Evolutionary conservation across 78 protist species (phyloP), one percentile per base, ranked within the genome.

Genomic region (Dictyostelium intermedium): DNA sequence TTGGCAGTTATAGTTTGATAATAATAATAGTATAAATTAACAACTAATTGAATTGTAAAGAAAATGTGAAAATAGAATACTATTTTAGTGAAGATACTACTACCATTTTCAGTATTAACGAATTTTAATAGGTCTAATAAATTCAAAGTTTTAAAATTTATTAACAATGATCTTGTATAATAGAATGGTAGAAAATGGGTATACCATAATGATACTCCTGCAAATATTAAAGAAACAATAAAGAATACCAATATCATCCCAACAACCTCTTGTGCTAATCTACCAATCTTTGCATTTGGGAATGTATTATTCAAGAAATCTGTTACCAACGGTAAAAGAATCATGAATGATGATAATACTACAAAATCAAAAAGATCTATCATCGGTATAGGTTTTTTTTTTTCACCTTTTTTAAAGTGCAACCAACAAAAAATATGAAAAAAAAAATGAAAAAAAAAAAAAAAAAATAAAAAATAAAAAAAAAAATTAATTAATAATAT

Each of bases 201-300:
- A 79, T 87, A 87, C 93, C 93, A 87, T 16, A 87, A 11, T 37
- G 50, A 87, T 27, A 87, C 69, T 27, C 76, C 93, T 1, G 82
- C 66, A 27, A 78, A 45, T 18, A 87, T 27, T 14, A 87, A 50
- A 16, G 85, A 11, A 5, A 70, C 45, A 3, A 87, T 87, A 41
- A 87, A 76, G 25, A 79, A 66, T 32, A 87, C 93, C 34, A 87
- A 79, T 23, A 79, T 32, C n/a, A 32, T 23, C 0, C 93, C 93
- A 20, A 87, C 93, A 0, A 87, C 14, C 16, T 79, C 83, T 30
- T 35, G 56, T 43, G 93, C 93, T 25, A 87, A 78, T 79, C 93
- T 87, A 63, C 93, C 93, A 32, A 87, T 87, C 43, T 66, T 87
- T 63, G 93, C 93, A 32, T 87, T 34, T 87, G 93, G 93, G 30